These are phyloP conservation scores for Trapa bicornis DNA, from an alignment of 345 rosid genomes.

Conservation along the genomic window DNA sequence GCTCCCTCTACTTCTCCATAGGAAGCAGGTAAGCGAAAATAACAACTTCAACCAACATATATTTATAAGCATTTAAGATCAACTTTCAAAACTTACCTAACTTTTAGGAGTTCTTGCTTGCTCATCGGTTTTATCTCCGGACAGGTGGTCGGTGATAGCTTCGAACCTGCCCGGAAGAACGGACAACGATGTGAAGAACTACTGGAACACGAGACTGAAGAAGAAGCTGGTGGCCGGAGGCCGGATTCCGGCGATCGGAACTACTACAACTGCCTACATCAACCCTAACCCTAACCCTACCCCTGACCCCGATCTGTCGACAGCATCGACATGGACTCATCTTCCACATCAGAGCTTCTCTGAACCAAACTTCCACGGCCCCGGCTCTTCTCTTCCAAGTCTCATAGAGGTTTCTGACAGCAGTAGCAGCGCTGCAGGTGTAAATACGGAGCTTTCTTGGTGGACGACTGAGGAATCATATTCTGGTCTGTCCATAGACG, in stretches of 20 bases:
- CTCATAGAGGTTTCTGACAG: slow-evolving; percentile 4
- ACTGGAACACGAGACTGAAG: slow-evolving; percentile 16
- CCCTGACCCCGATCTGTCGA: not conserved
- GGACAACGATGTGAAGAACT: slow-evolving; percentile 13
- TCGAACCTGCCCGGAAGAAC: slow-evolving; percentile 13
- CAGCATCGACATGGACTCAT: not conserved
- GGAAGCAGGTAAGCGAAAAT: slow-evolving; percentile 22
- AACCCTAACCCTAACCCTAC: not conserved
- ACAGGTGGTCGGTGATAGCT: slow-evolving; percentile 15
- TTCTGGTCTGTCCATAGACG: not conserved
- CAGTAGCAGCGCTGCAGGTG: not conserved
- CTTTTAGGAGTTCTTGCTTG: no score
- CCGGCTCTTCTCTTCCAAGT: not conserved
- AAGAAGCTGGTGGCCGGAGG: slow-evolving; percentile 6
- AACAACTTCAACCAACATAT: no score
- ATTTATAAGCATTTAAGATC: no score
- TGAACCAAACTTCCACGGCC: not conserved
- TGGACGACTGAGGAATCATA: not conserved
- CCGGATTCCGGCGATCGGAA: not conserved
- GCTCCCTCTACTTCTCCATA: slow-evolving; percentile 23
- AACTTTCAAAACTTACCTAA: no score
- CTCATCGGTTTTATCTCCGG: not conserved
- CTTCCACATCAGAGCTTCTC: not conserved
- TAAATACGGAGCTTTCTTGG: not conserved
- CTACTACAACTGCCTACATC: no score